Conservation (phyloP, 371 early-diverging fungal species). For the Apophysomyces sp. region DNA sequence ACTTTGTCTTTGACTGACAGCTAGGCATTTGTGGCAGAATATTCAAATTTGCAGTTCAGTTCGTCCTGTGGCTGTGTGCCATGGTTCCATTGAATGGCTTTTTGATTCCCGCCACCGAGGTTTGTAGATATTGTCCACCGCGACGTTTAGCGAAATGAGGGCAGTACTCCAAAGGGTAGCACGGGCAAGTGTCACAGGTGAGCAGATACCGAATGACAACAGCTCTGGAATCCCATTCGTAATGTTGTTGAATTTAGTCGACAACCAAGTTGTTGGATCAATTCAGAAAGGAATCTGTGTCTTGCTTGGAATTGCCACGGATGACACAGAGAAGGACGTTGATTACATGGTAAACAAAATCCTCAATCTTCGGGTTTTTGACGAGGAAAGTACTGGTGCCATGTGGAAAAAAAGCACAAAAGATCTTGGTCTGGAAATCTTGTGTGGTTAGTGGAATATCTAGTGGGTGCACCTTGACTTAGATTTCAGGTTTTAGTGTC, state of each 20-base stretch:
- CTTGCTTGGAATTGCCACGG: constrained; percentile 69
- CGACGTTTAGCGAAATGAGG: constrained; percentile 7
- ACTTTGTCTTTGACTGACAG: too few relatives aligned
- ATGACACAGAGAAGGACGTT: constrained; percentile 74
- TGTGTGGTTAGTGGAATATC: constrained; percentile 58
- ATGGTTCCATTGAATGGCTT: too few relatives aligned
- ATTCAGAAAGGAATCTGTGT: constrained; percentile 79
- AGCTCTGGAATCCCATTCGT: too few relatives aligned
- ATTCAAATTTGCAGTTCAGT: too few relatives aligned
- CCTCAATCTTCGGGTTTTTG: constrained; percentile 75
- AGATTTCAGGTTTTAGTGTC: constrained; percentile 53
- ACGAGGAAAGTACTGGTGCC: constrained; percentile 48
- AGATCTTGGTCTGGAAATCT: constrained; percentile 67
- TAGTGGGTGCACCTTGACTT: neutral
- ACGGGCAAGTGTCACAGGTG: constrained; percentile 20
- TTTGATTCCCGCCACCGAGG: neutral
- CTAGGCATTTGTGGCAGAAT: too few relatives aligned
- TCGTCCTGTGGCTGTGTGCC: too few relatives aligned
- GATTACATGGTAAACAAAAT: constrained; percentile 76
- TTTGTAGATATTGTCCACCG: neutral
- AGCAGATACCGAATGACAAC: neutral
- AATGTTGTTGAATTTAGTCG: constrained; percentile 40
- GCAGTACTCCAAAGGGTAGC: constrained; percentile 17
- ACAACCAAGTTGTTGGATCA: constrained; percentile 62
- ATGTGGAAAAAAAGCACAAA: constrained; percentile 79